A percentile compares a stretch with the other conserved stretches of the same genome.
phyloP scores from a whole-genome alignment of 1,139 yeast species.

The Blastobotrys ciferrii region DNA sequence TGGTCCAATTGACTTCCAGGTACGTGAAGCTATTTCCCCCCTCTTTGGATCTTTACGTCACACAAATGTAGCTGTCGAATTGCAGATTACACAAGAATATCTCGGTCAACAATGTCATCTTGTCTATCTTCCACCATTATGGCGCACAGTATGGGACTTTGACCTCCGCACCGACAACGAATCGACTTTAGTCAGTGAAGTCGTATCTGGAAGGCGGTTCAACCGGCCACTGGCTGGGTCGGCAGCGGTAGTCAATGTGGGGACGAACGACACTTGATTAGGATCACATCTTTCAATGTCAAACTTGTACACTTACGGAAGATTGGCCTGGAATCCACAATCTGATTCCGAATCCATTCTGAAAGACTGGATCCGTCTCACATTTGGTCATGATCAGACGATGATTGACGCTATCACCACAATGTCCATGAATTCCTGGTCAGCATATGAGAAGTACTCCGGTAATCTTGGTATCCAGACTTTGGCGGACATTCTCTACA shows the following conservation, averaged over 20 bases:
- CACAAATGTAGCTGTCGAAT: slow-evolving; percentile 6
- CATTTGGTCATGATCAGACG: slow-evolving; percentile 4
- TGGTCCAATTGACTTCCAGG: slow-evolving; percentile 11
- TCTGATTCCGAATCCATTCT: slow-evolving; percentile 2
- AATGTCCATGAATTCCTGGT: slow-evolving; percentile 11
- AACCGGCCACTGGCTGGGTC: slow-evolving; percentile 2
- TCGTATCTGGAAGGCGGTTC: slow-evolving; percentile 6
- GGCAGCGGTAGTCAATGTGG: slow-evolving; percentile 7
- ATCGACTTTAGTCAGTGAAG: slow-evolving; percentile 3
- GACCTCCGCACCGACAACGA: slow-evolving; percentile 7
- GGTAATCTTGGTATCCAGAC: slow-evolving; percentile 12
- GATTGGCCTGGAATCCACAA: slow-evolving; percentile 7
- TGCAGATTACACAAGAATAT: slow-evolving; percentile 7
- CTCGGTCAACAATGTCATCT: slow-evolving; percentile 11
- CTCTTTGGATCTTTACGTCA: not conserved
- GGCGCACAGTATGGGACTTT: slow-evolving; percentile 6
- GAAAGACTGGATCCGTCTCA: slow-evolving; percentile 6
- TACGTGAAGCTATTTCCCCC: slow-evolving; percentile 7
- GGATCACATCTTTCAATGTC: slow-evolving; percentile 10
- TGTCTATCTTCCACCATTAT: slow-evolving; percentile 6
- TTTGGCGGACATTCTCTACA: slow-evolving; percentile 6
- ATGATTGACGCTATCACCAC: slow-evolving; percentile 4
- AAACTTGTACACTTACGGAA: slow-evolving; percentile 9
- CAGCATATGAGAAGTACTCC: slow-evolving; percentile 7
- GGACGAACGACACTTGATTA: slow-evolving; percentile 6